These are phyloP conservation scores for Cytospora chrysosperma DNA, from an alignment of 2,329 filamentous ascomycete species.

Conservation along the genomic window DNA sequence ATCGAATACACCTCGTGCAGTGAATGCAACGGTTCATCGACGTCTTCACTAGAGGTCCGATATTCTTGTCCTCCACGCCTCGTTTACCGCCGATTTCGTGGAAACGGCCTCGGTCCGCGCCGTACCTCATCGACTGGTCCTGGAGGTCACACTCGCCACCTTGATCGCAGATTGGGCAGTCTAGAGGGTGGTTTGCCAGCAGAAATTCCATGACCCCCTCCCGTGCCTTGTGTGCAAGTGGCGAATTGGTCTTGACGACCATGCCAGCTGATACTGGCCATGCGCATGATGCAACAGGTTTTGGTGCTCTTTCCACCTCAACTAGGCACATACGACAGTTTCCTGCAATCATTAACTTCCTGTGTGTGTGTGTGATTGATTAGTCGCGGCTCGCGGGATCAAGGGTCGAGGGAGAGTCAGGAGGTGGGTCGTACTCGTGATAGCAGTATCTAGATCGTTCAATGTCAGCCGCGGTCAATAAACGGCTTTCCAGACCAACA, in stretches of 20 bases:
- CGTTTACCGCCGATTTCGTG: conserved; percentile 95
- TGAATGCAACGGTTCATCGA: conserved; percentile 99
- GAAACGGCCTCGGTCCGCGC: conserved; percentile 92
- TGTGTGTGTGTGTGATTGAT: conserved; percentile 42
- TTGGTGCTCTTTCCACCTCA: conserved; percentile 93
- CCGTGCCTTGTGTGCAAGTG: conserved; percentile 92
- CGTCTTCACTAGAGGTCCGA: conserved; percentile 96
- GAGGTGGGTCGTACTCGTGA: conserved; percentile 71
- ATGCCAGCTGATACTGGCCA: conserved; percentile 99
- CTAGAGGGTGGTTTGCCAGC: conserved; percentile 91
- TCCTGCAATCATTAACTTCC: conserved; percentile 97
- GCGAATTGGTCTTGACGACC: conserved; percentile 98
- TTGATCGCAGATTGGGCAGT: conserved; percentile 98
- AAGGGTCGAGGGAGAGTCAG: conserved; percentile 31
- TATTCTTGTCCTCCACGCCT: conserved; percentile 99
- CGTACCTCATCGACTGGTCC: conserved; percentile 99
- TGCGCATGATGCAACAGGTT: conserved; percentile 96
- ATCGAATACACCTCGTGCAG: conserved; percentile 96
- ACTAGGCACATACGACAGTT: conserved; percentile 99
- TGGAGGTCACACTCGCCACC: conserved; percentile 98
- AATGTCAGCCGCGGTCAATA: conserved; percentile 18
- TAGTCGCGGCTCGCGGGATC: conserved; percentile 34
- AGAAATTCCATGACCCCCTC: conserved; percentile 99
- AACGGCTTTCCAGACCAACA: neutral
- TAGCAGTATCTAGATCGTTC: conserved; percentile 80